Conservation (phyloP, 768 basidiomycete genomes). For the Podaxis sp. region DNA sequence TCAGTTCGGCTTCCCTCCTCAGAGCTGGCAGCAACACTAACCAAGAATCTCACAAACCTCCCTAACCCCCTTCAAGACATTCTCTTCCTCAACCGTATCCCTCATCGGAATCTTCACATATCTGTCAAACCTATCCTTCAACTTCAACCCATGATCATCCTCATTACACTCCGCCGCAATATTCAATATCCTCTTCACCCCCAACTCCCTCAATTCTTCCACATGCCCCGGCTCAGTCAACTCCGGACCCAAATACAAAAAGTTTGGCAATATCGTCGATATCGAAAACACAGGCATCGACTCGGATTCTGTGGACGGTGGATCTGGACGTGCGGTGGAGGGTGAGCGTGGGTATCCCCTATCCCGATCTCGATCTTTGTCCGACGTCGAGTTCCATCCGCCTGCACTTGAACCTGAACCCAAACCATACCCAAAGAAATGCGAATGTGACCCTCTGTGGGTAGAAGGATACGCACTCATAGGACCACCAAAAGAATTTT, state of each 20-base stretch:
- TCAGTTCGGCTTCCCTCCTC: not conserved
- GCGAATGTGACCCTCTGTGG: not conserved
- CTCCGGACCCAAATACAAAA: conserved; percentile 91
- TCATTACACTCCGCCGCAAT: conserved; percentile 85
- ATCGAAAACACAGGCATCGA: conserved; percentile 69
- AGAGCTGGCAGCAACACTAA: conserved; percentile 33
- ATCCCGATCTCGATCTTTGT: not conserved
- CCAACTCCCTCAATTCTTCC: conserved; percentile 63
- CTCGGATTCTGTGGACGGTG: conserved; percentile 52
- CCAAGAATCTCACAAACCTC: conserved; percentile 87
- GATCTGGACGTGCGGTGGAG: conserved; percentile 60
- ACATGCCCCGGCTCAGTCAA: conserved; percentile 72
- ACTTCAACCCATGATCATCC: conserved; percentile 64
- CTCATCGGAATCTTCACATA: conserved; percentile 90
- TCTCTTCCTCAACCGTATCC: conserved; percentile 93
- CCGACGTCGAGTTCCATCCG: not conserved
- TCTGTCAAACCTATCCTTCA: conserved; percentile 71
- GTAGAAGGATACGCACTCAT: conserved; percentile 4
- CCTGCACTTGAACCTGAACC: not conserved
- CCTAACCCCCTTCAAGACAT: conserved; percentile 73
- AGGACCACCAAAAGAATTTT: not conserved
- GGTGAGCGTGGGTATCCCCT: conserved; percentile 46
- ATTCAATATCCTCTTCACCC: conserved; percentile 86
- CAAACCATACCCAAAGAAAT: conserved; percentile 13
- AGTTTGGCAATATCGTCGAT: conserved; percentile 87